Evolutionary conservation across 495 filamentous ascomycete species (phyloP).

Genomic region (Penicillium coprophilum): DNA sequence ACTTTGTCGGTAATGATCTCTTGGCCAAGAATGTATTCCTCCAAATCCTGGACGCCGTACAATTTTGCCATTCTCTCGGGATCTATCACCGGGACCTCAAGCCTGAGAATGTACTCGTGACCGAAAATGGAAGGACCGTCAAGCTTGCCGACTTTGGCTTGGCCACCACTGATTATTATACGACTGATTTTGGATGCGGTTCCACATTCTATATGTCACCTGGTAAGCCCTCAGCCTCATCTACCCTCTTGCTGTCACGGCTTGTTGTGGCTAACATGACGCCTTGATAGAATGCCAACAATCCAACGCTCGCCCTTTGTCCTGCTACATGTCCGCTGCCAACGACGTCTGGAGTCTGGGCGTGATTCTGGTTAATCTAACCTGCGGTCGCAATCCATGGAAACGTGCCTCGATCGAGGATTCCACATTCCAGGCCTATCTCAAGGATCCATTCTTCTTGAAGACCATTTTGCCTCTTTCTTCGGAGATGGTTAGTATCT

Average conservation of each 20-base stretch:
- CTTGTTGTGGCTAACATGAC: neutral
- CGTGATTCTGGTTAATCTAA: conserved; percentile 95
- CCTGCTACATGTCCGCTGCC: conserved; percentile 84
- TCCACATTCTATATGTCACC: conserved; percentile 99
- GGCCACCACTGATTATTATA: conserved; percentile 77
- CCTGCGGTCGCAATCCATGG: conserved; percentile 98
- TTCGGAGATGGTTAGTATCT: conserved; percentile 81
- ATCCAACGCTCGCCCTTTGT: conserved; percentile 69
- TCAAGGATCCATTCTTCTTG: conserved; percentile 82
- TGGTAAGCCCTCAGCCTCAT: conserved; percentile 58
- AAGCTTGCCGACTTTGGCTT: conserved; percentile 98
- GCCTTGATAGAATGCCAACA: conserved; percentile 80
- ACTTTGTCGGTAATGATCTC: conserved; percentile 89
- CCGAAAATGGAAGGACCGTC: conserved; percentile 80
- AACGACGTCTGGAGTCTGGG: conserved; percentile 99
- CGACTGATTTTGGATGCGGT: conserved; percentile 95
- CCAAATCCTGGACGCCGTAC: conserved; percentile 96
- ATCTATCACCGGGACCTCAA: conserved; percentile 99
- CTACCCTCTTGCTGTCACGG: neutral
- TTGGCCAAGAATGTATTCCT: conserved; percentile 87
- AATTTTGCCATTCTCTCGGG: conserved; percentile 86
- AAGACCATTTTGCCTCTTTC: conserved; percentile 92
- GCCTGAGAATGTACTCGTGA: conserved; percentile 96
- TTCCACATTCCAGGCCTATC: conserved; percentile 90
- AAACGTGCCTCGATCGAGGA: conserved; percentile 91